Conservation (phyloP, 192 early-diverging fungal genomes). For the Linnemannia schmuckeri region DNA sequence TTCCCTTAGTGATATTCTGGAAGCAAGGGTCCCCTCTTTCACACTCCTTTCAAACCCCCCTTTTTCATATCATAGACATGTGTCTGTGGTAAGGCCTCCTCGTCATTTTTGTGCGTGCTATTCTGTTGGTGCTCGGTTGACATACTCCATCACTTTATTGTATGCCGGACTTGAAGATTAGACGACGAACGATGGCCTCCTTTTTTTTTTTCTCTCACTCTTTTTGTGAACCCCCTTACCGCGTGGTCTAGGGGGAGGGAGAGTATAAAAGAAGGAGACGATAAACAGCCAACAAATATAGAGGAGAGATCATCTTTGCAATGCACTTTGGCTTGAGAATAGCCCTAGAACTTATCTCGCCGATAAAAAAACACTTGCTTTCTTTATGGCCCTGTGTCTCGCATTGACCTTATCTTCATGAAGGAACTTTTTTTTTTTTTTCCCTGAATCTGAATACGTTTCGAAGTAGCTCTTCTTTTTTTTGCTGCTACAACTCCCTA, state of each 20-base stretch:
- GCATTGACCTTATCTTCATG: neutral
- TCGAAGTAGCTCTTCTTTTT: neutral
- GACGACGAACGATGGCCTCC: neutral
- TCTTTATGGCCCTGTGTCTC: neutral
- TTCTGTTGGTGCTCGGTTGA: neutral
- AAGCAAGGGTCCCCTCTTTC: neutral
- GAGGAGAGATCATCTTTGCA: too few relatives aligned
- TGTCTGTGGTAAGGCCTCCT: neutral
- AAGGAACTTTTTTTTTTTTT: neutral
- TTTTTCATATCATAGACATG: constrained; percentile 3
- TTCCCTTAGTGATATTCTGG: neutral
- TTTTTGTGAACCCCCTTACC: neutral
- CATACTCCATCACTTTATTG: neutral
- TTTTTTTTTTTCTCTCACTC: neutral
- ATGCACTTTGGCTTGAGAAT: too few relatives aligned
- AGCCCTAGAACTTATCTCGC: too few relatives aligned
- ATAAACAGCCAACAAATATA: neutral
- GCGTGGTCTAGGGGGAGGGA: neutral
- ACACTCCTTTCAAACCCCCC: neutral
- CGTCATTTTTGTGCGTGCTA: neutral
- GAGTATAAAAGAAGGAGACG: neutral
- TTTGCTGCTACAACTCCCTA: neutral
- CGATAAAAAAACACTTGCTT: too few relatives aligned
- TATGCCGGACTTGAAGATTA: neutral
- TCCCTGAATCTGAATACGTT: too few relatives aligned